Base-by-base conservation (phyloP, 2,329 filamentous ascomycete genomes). In the Sporothrix variecibatus region DNA sequence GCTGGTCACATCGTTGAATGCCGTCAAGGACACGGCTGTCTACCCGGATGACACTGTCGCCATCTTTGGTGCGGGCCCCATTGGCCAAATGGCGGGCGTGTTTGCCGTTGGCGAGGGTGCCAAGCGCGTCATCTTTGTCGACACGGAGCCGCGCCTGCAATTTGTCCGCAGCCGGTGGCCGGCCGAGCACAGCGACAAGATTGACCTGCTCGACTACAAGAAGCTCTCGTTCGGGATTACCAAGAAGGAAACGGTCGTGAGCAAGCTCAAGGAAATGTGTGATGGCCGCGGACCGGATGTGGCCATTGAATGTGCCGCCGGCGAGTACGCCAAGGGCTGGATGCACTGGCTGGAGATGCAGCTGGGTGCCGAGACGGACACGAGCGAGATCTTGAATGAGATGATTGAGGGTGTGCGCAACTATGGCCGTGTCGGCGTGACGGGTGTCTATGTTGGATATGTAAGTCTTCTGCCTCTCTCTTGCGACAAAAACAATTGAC, bases 31-130 rank as follows among this genome's bases (percentile, higher is more conserved):
- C 79, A 97, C 94, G 0, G 92, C 89, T 1, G 92, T 97, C n/a
- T 91, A 93, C 76, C 86, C 91, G 46, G 90, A 88, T 15, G 94
- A 97, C 78, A 85, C 90, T 1, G 94, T 97, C 1, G 94, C 93
- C 46, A 90, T 97, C 75, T 97, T 93, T 75, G 94, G 94, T n/a
- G 93, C 91, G 0, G 94, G 94, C 0, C 94, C 94, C 0, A 93
- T 97, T 71, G 94, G 94, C 0, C 93, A 97, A 79, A 96, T 97
- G 92, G 89, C 87, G 1, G 92, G 91, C 0, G 85, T 93, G 72
- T 97, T 95, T 83, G 89, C 91, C 0, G 85, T 93, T 73, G 83
- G 89, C n/a, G 90, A 94, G 73, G 93, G 93, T 9, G 94, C 94
- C 0, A 87, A 84, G 64, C 88, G 92, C 75, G 87, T 97, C 76